Evolutionary conservation across 2,329 filamentous ascomycete species (phyloP).

Genomic region (Fonsecaea monophora): DNA sequence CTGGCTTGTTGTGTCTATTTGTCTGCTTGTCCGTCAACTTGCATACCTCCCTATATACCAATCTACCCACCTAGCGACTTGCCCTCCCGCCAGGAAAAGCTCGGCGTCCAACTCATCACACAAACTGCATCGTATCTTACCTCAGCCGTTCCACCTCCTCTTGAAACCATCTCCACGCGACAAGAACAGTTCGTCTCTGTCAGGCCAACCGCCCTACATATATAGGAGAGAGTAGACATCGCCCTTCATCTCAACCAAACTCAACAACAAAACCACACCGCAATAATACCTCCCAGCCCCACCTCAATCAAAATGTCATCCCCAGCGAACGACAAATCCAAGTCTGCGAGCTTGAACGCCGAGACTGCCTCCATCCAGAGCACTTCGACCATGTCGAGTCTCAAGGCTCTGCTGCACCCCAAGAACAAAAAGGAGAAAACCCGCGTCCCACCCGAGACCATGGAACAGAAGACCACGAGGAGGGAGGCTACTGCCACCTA

Average conservation of each 20-base stretch:
- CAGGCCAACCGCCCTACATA: neutral
- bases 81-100: no score
- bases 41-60: no score
- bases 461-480: slow-evolving; percentile 27
- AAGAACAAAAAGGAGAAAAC: slow-evolving; percentile 24
- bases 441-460: slow-evolving; percentile 17
- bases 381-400: slow-evolving; percentile 39
- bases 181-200: neutral
- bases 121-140: no score
- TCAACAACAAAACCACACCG: neutral
- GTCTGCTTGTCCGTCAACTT: no score
- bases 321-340: slow-evolving; percentile 26
- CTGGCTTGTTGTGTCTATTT: no score
- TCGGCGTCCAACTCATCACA: no score
- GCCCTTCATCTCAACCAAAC: neutral
- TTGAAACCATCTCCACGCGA: neutral
- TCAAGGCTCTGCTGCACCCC: slow-evolving; percentile 35
- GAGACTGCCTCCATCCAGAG: slow-evolving; percentile 37
- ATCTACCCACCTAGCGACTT: no score
- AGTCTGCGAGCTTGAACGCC: slow-evolving; percentile 9
- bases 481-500: slow-evolving; percentile 32
- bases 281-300: neutral
- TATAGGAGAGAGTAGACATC: neutral
- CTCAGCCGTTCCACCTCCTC: no score
- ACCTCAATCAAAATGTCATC: slow-evolving; percentile 14